These are phyloP conservation scores for Neonothopanus nambi DNA, from an alignment of 1,284 basidiomycete genomes.

Conservation along the genomic window DNA sequence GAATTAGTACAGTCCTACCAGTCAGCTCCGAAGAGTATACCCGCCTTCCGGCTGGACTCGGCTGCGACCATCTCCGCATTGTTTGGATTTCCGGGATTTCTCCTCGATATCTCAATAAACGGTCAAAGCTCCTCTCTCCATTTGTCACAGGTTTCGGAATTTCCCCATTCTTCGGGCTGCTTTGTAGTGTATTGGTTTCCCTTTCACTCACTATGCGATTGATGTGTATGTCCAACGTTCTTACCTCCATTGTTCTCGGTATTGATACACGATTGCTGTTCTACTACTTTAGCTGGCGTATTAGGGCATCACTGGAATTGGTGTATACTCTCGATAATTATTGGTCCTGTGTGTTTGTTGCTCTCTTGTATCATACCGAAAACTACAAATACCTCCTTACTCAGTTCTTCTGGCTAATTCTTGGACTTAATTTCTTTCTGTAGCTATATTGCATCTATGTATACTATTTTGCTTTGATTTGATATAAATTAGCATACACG, in stretches of 20 bases:
- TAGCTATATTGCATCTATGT: no score
- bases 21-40: not conserved
- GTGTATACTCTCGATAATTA: no score
- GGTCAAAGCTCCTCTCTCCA: not conserved
- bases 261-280: not conserved
- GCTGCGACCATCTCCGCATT: not conserved
- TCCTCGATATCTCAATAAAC: not conserved
- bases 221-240: not conserved
- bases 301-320: not conserved
- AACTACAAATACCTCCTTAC: no score
- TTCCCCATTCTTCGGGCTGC: not conserved
- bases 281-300: not conserved
- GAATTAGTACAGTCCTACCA: not conserved
- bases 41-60: not conserved
- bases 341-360: no score
- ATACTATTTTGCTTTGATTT: no score
- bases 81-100: not conserved
- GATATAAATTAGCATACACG: no score
- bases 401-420: no score
- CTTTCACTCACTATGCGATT: not conserved
- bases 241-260: not conserved
- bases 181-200: not conserved
- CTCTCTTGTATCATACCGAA: no score
- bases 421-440: no score
- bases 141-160: not conserved